phyloP scores from a whole-genome alignment of 768 basidiomycete species.

The Boletus rubropictus region DNA sequence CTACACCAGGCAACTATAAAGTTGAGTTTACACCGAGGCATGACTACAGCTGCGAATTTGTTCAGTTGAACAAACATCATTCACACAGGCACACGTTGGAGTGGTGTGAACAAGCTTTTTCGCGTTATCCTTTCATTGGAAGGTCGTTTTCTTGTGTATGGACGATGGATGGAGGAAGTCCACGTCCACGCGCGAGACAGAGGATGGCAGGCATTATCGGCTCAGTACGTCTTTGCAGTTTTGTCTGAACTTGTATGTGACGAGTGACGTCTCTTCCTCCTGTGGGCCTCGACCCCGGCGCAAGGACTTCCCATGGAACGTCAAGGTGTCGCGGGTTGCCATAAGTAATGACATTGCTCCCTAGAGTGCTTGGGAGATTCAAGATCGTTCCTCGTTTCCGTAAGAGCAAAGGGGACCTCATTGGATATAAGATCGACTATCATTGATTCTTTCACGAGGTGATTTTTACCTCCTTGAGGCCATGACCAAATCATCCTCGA shows the following conservation, averaged over 20 bases:
- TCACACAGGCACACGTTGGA: not conserved
- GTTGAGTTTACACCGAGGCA: not conserved
- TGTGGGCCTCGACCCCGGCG: not conserved
- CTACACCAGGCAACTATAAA: not conserved
- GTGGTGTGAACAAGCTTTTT: not conserved
- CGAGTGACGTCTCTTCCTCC: not conserved
- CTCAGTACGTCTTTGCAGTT: no score
- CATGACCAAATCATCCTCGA: not conserved
- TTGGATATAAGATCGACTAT: conserved; percentile 4
- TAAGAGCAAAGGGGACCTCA: not conserved
- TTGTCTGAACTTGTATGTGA: not conserved
- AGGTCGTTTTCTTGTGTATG: not conserved
- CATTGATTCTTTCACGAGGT: not conserved
- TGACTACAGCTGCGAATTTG: no score
- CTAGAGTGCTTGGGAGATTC: not conserved
- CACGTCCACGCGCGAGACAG: no score
- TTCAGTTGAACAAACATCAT: no score
- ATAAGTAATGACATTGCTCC: no score
- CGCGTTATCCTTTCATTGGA: not conserved
- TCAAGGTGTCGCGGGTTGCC: no score
- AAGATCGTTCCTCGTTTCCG: not conserved
- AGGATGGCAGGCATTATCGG: no score
- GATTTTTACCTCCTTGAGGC: not conserved
- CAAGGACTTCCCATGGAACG: no score
- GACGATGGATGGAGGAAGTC: no score